Percentiles rank a stretch among this genome's conserved stretches.
Conservation (phyloP, 768 basidiomycete genomes). For the Lentinula sp. region DNA sequence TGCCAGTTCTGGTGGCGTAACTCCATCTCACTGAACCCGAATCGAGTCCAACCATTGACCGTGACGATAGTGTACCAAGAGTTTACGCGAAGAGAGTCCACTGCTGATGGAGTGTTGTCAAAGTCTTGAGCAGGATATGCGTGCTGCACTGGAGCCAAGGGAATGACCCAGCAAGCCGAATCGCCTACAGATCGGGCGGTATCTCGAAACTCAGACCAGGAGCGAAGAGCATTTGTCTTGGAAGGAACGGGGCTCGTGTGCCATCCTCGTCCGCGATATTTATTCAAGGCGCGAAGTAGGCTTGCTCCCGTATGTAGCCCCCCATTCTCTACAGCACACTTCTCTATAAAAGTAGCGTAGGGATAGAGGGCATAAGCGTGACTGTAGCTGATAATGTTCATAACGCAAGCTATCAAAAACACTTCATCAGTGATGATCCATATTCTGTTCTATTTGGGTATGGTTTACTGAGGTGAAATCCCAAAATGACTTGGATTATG, state of each 20-base stretch:
- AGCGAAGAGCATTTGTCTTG: not conserved
- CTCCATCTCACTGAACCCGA: not conserved
- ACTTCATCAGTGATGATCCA: not conserved
- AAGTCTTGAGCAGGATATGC: not conserved
- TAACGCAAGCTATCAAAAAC: constrained; percentile 26
- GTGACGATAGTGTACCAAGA: constrained; percentile 3
- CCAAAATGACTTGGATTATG: constrained; percentile 31
- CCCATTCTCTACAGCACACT: not conserved
- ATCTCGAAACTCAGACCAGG: constrained; percentile 13
- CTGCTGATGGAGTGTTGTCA: not conserved
- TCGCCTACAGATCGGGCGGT: constrained; percentile 26
- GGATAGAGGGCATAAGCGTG: constrained; percentile 37
- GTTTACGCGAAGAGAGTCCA: not conserved
- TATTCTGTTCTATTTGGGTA: not conserved
- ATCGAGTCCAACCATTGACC: not conserved
- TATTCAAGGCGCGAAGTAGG: constrained; percentile 14
- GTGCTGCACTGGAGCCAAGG: constrained; percentile 12
- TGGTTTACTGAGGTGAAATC: constrained; percentile 41
- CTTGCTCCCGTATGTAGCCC: constrained; percentile 6
- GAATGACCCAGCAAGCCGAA: constrained; percentile 20
- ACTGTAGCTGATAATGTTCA: constrained; percentile 37
- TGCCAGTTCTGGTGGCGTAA: no score
- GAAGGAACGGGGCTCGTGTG: constrained; percentile 10
- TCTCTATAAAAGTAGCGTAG: constrained; percentile 28
- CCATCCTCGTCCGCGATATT: constrained; percentile 35